Percentiles rank a stretch among this genome's conserved stretches.
phyloP scores from a whole-genome alignment of 176 grass and related monocot species.

The Zea mays region Zm-B73-REFERENCE-NAM-5.0 NC_050105.1:14752501-14753000 shows the following conservation, averaged over 20 bases:
- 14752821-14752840: neutral
- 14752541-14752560: too few species aligned
- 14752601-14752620: too few species aligned
- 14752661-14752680: too few species aligned
- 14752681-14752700: too few species aligned
- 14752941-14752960: neutral
- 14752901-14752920: neutral
- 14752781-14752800: neutral
- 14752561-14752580: too few species aligned
- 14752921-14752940: neutral
- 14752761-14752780: neutral
- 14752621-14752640: too few species aligned
- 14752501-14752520: too few species aligned
- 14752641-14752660: too few species aligned
- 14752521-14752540: too few species aligned
- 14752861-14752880: slow-evolving; percentile 7
- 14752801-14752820: slow-evolving; percentile 7
- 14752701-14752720: too few species aligned
- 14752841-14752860: slow-evolving; percentile 2
- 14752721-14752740: too few species aligned
- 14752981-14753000: slow-evolving; percentile 11
- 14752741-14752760: neutral
- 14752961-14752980: slow-evolving; percentile 1
- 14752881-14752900: slow-evolving; percentile 11
- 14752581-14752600: too few species aligned